Conservation (phyloP, 768 basidiomycete species). For the Calocybe cyanea region DNA sequence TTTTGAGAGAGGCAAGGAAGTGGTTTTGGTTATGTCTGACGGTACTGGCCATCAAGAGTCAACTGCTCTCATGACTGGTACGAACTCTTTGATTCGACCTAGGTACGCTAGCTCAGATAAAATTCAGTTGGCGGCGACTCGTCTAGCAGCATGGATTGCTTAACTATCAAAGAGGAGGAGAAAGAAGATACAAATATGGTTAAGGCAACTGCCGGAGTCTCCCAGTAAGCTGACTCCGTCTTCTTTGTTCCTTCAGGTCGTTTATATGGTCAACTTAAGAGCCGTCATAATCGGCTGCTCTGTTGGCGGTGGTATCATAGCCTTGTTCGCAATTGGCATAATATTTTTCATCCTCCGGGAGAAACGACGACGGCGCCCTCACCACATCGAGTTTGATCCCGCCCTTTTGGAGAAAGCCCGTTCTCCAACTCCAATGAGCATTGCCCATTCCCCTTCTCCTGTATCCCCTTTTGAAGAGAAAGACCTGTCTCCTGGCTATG, state of each 20-base stretch:
- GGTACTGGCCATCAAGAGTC: slow-evolving; percentile 34
- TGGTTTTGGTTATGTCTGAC: slow-evolving; percentile 44
- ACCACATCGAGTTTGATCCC: slow-evolving; percentile 19
- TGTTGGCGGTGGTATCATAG: slow-evolving; percentile 35
- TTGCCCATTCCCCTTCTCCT: not conserved
- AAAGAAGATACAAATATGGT: not conserved
- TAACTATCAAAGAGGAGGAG: not conserved
- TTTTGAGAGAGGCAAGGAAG: slow-evolving; percentile 29
- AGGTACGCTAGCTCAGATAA: not conserved
- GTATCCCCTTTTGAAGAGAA: slow-evolving; percentile 10
- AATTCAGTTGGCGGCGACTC: slow-evolving; percentile 30
- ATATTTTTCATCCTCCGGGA: slow-evolving; percentile 39
- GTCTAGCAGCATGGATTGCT: slow-evolving; percentile 19
- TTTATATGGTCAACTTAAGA: slow-evolving; percentile 21
- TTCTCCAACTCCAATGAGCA: not conserved
- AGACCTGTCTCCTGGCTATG: slow-evolving; percentile 1
- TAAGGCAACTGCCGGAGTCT: not conserved
- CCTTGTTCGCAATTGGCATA: slow-evolving; percentile 39
- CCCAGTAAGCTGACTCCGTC: slow-evolving; percentile 15
- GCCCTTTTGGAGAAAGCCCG: slow-evolving; percentile 20
- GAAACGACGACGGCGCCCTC: slow-evolving; percentile 28
- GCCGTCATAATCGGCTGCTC: slow-evolving; percentile 43
- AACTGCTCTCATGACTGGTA: slow-evolving; percentile 39
- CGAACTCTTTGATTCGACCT: slow-evolving; percentile 9
- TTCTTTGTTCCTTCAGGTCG: too few species aligned